These are phyloP conservation scores for Cochlearia excelsa DNA, from an alignment of 345 rosid species.

Conservation along the genomic window DNA sequence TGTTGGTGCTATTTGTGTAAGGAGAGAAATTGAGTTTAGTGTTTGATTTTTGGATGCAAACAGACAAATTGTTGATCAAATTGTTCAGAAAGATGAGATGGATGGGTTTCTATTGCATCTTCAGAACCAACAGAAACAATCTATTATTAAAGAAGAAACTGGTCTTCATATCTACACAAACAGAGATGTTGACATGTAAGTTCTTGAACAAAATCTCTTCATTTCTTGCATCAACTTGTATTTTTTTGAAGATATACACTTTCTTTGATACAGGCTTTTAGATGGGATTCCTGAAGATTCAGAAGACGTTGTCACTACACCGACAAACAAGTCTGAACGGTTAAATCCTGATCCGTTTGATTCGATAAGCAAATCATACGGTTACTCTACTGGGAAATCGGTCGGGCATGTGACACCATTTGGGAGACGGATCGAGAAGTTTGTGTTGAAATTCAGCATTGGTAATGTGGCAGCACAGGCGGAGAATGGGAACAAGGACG, in stretches of 20 bases:
- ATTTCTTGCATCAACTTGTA: conserved; percentile 5
- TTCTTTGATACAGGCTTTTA: conserved; percentile 52
- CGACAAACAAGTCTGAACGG: conserved; percentile 47
- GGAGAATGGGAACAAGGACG: conserved; percentile 42
- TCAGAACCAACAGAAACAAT: conserved; percentile 75
- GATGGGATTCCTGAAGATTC: conserved; percentile 53
- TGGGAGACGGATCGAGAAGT: conserved; percentile 62
- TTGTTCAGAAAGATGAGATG: conserved; percentile 64
- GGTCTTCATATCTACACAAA: conserved; percentile 69
- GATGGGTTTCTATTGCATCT: conserved; percentile 78
- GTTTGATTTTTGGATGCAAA: conserved; percentile 21
- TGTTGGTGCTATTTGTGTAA: not conserved
- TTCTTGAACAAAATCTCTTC: conserved; percentile 9
- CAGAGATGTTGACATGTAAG: conserved; percentile 91
- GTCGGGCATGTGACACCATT: conserved; percentile 72
- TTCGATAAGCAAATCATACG: conserved; percentile 42
- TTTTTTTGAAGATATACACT: not conserved
- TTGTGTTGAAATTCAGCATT: conserved; percentile 59
- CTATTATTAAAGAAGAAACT: conserved; percentile 55
- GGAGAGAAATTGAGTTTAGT: not conserved
- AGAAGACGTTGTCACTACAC: conserved; percentile 57
- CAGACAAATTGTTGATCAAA: conserved; percentile 62
- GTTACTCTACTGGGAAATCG: conserved; percentile 59
- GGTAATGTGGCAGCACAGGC: conserved; percentile 38
- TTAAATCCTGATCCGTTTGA: conserved; percentile 46